Percentiles rank a stretch among this genome's conserved stretches.
Conservation (phyloP, 2,329 filamentous ascomycete genomes). For the Chaetomium sp. region DNA sequence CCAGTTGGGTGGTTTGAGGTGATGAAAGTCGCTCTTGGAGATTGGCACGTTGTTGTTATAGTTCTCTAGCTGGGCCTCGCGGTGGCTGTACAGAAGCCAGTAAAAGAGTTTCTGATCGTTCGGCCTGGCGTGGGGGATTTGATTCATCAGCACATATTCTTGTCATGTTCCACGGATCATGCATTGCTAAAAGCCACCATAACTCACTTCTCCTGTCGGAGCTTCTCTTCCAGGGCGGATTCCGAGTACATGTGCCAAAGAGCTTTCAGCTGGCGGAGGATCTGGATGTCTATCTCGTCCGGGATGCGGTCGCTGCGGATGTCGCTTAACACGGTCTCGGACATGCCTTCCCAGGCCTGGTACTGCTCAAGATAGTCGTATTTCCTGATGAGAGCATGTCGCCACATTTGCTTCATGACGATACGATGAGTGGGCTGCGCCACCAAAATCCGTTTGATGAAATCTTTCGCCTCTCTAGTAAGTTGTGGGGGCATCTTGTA, state of each 20-base stretch:
- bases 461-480: conserved; percentile 62
- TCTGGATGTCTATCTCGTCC: conserved; percentile 68
- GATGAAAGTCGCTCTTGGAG: conserved; percentile 87
- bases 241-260: conserved; percentile 85
- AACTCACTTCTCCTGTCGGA: conserved; percentile 59
- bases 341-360: conserved; percentile 47
- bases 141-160: not conserved
- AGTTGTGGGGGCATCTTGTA: conserved; percentile 59
- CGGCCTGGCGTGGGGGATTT: conserved; percentile 40
- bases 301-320: conserved; percentile 52
- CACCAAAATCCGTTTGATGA: conserved; percentile 74
- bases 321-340: conserved; percentile 54
- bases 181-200: not conserved
- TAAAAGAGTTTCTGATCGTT: conserved; percentile 97
- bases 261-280: conserved; percentile 78
- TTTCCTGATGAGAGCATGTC: conserved; percentile 77
- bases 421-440: conserved; percentile 74
- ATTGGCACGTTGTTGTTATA: conserved; percentile 76
- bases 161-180: not conserved
- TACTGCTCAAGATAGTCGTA: conserved; percentile 70
- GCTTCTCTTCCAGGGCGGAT: conserved; percentile 60
- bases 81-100: conserved; percentile 72
- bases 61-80: conserved; percentile 78
- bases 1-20: conserved; percentile 55
- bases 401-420: conserved; percentile 73